A percentile compares a stretch with the other conserved stretches of the same genome.
Conservation (phyloP, 1,284 basidiomycete species). For the Meira nashicola region DNA sequence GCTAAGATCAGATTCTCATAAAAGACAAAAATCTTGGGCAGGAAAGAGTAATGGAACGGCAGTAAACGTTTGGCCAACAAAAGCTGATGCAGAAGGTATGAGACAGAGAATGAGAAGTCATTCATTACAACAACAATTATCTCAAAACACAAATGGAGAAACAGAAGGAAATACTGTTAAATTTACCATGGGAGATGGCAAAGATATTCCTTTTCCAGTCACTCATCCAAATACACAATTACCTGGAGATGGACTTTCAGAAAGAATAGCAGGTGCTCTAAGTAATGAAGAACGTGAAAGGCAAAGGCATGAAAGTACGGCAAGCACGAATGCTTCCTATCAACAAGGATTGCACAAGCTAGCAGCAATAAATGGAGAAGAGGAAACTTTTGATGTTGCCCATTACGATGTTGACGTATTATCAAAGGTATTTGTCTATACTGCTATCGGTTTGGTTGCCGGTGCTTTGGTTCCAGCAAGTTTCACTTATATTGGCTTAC, state of each 20-base stretch:
- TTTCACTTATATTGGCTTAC: conserved; percentile 10
- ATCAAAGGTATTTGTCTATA: conserved; percentile 86
- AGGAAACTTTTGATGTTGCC: conserved; percentile 55
- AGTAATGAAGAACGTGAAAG: conserved; percentile 9
- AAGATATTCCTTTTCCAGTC: conserved; percentile 13
- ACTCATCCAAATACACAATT: conserved; percentile 5
- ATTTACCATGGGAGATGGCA: conserved; percentile 9
- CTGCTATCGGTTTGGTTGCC: conserved; percentile 69
- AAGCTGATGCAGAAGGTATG: neutral
- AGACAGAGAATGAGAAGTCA: neutral
- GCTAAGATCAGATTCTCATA: conserved; percentile 16
- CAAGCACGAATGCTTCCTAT: neutral
- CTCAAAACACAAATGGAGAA: neutral
- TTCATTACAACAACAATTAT: neutral
- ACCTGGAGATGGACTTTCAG: conserved; percentile 27
- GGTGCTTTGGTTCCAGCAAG: conserved; percentile 29
- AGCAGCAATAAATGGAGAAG: conserved; percentile 29
- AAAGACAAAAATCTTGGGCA: neutral
- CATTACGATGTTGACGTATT: conserved; percentile 84
- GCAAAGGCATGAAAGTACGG: neutral
- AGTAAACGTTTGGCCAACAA: neutral
- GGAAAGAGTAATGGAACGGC: conserved; percentile 1
- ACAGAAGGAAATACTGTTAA: conserved; percentile 5
- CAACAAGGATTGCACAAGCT: conserved; percentile 11
- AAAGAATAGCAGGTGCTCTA: conserved; percentile 20